Conservation (phyloP, 2,329 filamentous ascomycete species). For the Fusarium nygamai region DNA sequence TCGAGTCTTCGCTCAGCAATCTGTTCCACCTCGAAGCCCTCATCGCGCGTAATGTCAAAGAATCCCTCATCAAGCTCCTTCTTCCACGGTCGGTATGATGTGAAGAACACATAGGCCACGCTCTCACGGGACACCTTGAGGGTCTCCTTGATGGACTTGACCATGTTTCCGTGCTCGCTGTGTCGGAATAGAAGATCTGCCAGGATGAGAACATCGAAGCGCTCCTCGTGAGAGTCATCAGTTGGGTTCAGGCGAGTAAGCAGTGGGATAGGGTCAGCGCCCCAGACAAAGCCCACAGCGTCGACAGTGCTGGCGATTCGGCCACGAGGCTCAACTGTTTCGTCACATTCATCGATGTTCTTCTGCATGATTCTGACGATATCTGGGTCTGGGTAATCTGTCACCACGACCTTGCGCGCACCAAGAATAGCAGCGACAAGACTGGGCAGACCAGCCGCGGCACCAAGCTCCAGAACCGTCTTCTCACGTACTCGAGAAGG, state of each 20-base stretch:
- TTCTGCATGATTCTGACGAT: constrained; percentile 81
- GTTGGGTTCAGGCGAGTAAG: constrained; percentile 63
- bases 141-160: constrained; percentile 75
- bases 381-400: constrained; percentile 88
- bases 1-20: constrained; percentile 85
- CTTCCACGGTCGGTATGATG: constrained; percentile 92
- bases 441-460: constrained; percentile 85
- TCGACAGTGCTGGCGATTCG: constrained; percentile 54
- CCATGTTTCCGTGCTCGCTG: constrained; percentile 81
- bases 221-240: constrained; percentile 37
- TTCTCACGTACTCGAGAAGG: constrained; percentile 70
- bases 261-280: constrained; percentile 68
- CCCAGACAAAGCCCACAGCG: constrained; percentile 86
- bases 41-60: constrained; percentile 78
- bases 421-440: constrained; percentile 80
- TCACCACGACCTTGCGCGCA: constrained; percentile 78
- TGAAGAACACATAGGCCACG: constrained; percentile 89
- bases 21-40: constrained; percentile 81
- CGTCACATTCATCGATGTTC: constrained; percentile 72
- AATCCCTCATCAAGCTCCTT: constrained; percentile 85
- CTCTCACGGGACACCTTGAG: constrained; percentile 66
- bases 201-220: constrained; percentile 85
- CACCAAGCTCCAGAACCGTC: constrained; percentile 88
- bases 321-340: constrained; percentile 46
- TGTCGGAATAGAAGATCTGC: constrained; percentile 94